Base-by-base conservation (phyloP, 2,329 filamentous ascomycete species). In the Arthrobotrys iridis region DNA sequence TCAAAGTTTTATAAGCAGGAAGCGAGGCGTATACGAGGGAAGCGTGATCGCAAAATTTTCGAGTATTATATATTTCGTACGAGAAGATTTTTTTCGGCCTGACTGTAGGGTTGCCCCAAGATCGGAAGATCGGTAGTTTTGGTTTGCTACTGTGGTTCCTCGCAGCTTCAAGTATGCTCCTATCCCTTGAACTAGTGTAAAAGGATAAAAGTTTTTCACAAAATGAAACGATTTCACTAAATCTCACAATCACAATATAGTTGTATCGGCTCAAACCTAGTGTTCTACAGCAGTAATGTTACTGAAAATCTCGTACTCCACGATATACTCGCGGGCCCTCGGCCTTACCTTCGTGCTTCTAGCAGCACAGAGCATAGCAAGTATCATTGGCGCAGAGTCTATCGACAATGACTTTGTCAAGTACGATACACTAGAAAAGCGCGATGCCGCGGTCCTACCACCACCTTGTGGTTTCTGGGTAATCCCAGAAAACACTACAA, bases 401-500 rank as follows among this genome's bases (percentile, higher is more conserved):
- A n/a, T n/a, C n/a, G 11, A 46, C 1, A 20, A 20, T 26, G 26
- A 62, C n/a, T 18, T 62, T 4, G 2, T 35, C 26, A 26, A 26
- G 15, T 28, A 28, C 40, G 58, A 13, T 37, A 13, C 40, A 18
- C 15, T 43, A 5, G 22, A 33, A 13, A 10, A 40, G 26, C 28
- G 59, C 7, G 59, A 64, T 52, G 45, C 52, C 2, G 50, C 45
- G 13, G 59, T 30, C 5, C n/a, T n/a, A 30, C 45, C 62, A 18
- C 63, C 63, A 0, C 15, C 63, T n/a, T 67, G 63, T 40, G 52
- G 63, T 2, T 67, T 67, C 24, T 67, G 41, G 40, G 13, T 57
- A 5, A 59, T 41, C 2, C 18, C 63, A 30, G 63, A 67, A 37
- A 50, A 58, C 28, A 67, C 40, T n/a, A 67, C 41, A 10, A 59